Conservation (phyloP, 495 filamentous ascomycete genomes). For the Penicillium fimorum region DNA sequence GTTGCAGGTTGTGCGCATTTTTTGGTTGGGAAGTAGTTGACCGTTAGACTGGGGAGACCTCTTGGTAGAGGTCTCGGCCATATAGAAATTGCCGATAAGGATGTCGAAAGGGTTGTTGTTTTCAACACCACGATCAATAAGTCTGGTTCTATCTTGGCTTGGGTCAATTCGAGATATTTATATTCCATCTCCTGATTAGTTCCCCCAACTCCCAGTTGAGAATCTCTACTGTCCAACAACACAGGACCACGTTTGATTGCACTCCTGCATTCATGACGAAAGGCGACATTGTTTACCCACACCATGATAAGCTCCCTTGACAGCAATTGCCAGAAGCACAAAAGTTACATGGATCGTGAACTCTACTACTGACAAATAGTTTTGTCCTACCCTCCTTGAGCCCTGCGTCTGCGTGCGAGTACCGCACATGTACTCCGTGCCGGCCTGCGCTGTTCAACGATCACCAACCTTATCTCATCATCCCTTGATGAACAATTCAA, state of each 20-base stretch:
- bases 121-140: neutral
- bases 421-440: constrained; percentile 1
- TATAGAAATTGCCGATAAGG: neutral
- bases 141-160: neutral
- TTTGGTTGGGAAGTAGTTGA: constrained; percentile 17
- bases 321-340: constrained; percentile 2
- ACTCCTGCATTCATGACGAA: constrained; percentile 1
- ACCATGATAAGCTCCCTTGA: neutral
- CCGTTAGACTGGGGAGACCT: constrained; percentile 7
- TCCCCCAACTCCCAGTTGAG: neutral
- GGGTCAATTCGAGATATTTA: neutral
- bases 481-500: neutral
- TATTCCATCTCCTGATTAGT: neutral
- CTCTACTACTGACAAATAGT: constrained; percentile 10
- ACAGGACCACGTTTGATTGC: constrained; percentile 4
- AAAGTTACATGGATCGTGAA: constrained; percentile 26
- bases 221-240: neutral
- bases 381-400: constrained; percentile 19
- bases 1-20: constrained; percentile 49
- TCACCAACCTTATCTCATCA: neutral
- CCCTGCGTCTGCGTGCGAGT: constrained; percentile 4
- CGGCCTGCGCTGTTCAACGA: neutral
- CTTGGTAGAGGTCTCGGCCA: constrained; percentile 12
- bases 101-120: neutral
- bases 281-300: neutral